Conservation (phyloP, 2,329 filamentous ascomycete species). For the Salinomyces thailandicus region DNA sequence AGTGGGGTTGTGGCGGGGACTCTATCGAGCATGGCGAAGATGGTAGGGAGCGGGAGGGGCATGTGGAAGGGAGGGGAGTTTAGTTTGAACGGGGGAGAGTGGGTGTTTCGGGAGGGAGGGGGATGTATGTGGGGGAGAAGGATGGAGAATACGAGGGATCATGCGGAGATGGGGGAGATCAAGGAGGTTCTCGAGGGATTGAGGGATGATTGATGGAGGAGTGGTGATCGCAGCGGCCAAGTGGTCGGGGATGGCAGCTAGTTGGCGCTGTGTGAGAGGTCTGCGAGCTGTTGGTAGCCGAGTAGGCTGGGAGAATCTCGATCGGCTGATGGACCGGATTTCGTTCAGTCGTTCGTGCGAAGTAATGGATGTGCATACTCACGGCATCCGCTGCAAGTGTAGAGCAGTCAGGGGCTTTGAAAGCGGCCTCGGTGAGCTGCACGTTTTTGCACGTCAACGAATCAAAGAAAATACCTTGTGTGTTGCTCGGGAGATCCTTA, state of each 20-base stretch:
- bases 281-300: no score
- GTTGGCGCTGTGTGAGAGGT: not conserved
- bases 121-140: slow-evolving; percentile 25
- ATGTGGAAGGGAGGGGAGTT: slow-evolving; percentile 19
- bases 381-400: no score
- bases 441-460: no score
- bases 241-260: not conserved
- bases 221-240: not conserved
- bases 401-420: no score
- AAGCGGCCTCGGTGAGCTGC: no score
- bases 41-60: slow-evolving; percentile 13
- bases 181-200: slow-evolving; percentile 22
- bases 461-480: no score
- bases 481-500: no score
- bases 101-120: slow-evolving; percentile 25
- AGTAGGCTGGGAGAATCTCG: no score
- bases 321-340: no score
- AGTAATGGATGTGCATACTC: no score
- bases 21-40: slow-evolving; percentile 15
- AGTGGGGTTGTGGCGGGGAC: slow-evolving; percentile 13
- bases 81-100: slow-evolving; percentile 30
- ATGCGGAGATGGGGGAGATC: slow-evolving; percentile 25
- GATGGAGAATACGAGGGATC: slow-evolving; percentile 28
- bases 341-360: no score
- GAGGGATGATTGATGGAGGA: not conserved